Evolutionary conservation across 2,329 filamentous ascomycete species (phyloP).

Genomic region (Alternaria sp.): DNA sequence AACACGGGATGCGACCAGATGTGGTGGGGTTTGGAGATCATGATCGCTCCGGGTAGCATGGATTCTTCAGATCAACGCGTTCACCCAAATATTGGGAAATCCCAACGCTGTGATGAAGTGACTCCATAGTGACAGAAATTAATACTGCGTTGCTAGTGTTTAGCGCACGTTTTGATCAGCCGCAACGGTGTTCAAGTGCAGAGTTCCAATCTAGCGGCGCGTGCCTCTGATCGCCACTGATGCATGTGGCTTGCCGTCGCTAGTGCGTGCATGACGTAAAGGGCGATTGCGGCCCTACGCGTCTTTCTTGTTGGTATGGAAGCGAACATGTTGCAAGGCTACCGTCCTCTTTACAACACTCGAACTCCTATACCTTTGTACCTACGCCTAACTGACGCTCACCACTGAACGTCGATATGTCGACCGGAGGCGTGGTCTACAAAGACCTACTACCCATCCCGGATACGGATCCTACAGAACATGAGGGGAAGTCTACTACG

Average conservation of each 20-base stretch:
- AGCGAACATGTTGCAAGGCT: slow-evolving; percentile 15
- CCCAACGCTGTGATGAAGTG: background rate
- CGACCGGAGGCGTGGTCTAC: slow-evolving; percentile 43
- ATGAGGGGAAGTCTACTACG: slow-evolving; percentile 40
- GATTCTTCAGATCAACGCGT: background rate
- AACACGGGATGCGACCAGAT: slow-evolving; percentile 3
- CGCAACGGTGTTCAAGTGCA: background rate
- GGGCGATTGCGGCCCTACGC: slow-evolving; percentile 5
- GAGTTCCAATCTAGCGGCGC: background rate
- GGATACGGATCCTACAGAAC: slow-evolving; percentile 40
- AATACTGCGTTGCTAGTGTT: background rate
- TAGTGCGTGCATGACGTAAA: slow-evolving; percentile 33
- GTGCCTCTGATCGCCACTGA: slow-evolving; percentile 16
- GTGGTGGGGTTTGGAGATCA: slow-evolving; percentile 15
- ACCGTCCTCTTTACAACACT: background rate
- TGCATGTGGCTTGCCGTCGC: slow-evolving; percentile 18
- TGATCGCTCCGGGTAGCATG: slow-evolving; percentile 8
- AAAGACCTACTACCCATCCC: slow-evolving; percentile 50
- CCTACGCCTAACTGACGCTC: slow-evolving; percentile 1
- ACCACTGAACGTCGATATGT: slow-evolving; percentile 31
- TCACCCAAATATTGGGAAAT: background rate
- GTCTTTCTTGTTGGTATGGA: slow-evolving; percentile 14
- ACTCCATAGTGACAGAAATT: background rate
- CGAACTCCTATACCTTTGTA: background rate
- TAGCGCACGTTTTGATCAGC: background rate